Evolutionary conservation across 805 yeast genomes (phyloP).

Genomic region (Yarrowia phangngaensis): DNA sequence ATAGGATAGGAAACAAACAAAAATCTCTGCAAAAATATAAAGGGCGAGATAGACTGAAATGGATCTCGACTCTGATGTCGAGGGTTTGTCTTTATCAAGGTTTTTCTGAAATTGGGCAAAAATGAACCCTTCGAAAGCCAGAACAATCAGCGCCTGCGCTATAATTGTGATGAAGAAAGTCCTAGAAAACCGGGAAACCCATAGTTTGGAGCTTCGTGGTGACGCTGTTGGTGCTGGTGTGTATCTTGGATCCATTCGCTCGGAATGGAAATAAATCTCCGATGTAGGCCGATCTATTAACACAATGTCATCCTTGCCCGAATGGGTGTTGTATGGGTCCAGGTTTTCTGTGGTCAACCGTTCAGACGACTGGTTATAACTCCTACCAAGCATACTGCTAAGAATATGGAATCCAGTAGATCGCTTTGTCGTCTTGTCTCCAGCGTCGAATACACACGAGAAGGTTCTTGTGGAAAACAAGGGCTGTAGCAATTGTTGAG

Average conservation of each 20-base stretch:
- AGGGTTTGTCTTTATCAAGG: constrained; percentile 27
- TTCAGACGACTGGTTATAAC: constrained; percentile 4
- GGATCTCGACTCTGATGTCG: constrained; percentile 34
- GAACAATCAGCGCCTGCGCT: constrained; percentile 28
- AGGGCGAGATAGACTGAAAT: constrained; percentile 46
- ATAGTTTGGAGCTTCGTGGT: not conserved
- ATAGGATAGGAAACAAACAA: constrained; percentile 42
- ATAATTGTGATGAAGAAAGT: constrained; percentile 5
- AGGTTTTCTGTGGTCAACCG: constrained; percentile 4
- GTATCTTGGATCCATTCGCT: constrained; percentile 5
- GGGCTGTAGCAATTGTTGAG: no score
- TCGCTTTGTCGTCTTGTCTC: no score
- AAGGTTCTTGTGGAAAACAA: no score
- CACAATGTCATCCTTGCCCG: not conserved
- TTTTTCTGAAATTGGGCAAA: constrained; percentile 36
- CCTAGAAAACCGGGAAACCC: constrained; percentile 2
- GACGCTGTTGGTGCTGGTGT: not conserved
- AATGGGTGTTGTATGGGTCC: not conserved
- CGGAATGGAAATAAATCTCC: constrained; percentile 11
- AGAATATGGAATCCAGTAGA: no score
- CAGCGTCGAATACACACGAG: no score
- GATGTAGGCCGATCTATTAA: constrained; percentile 10
- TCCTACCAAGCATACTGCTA: constrained; percentile 4
- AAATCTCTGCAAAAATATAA: constrained; percentile 48
- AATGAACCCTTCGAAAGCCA: constrained; percentile 37